These are phyloP conservation scores for Phytophthora citrophthora DNA, from an alignment of 352 stramenopile genomes.

Conservation along the genomic window DNA sequence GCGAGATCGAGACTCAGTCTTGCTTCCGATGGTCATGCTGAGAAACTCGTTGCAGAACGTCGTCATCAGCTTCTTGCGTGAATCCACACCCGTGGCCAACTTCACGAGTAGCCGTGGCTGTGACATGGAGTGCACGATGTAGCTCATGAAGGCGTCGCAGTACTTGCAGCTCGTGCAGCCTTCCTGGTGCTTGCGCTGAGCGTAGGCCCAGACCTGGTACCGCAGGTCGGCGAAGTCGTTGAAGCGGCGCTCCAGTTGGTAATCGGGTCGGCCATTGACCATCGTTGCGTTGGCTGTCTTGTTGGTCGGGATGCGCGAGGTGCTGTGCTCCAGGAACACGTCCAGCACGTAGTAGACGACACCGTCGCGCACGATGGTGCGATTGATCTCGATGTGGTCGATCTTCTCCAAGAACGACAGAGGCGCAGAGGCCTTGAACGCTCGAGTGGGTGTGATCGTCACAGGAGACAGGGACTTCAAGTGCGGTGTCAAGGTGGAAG, in stretches of 20 bases:
- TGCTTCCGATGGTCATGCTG: constrained; percentile 41
- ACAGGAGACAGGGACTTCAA: constrained; percentile 31
- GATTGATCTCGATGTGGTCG: constrained; percentile 55
- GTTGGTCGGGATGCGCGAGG: constrained; percentile 65
- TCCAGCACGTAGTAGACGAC: constrained; percentile 63
- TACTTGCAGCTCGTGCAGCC: constrained; percentile 42
- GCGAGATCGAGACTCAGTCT: constrained; percentile 31
- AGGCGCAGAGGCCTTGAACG: constrained; percentile 35
- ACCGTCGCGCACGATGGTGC: constrained; percentile 37
- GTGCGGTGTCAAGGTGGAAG: constrained; percentile 29
- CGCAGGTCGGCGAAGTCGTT: constrained; percentile 60
- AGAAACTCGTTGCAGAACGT: constrained; percentile 63
- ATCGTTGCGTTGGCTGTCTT: constrained; percentile 33
- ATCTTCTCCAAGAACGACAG: constrained; percentile 45
- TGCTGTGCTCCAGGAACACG: constrained; percentile 60
- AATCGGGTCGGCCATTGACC: constrained; percentile 40
- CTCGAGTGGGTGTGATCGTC: constrained; percentile 28
- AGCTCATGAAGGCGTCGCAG: constrained; percentile 59
- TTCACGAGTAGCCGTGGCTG: constrained; percentile 60
- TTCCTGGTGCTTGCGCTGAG: constrained; percentile 44
- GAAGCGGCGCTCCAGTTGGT: constrained; percentile 57
- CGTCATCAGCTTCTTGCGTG: constrained; percentile 52
- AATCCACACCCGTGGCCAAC: constrained; percentile 38
- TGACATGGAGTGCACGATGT: constrained; percentile 57
- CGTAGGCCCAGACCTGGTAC: constrained; percentile 55